Evolutionary conservation across 179 eudicot species (phyloP), one percentile per base, ranked within the genome.

Genomic region (Carnegiea gigantea): DNA sequence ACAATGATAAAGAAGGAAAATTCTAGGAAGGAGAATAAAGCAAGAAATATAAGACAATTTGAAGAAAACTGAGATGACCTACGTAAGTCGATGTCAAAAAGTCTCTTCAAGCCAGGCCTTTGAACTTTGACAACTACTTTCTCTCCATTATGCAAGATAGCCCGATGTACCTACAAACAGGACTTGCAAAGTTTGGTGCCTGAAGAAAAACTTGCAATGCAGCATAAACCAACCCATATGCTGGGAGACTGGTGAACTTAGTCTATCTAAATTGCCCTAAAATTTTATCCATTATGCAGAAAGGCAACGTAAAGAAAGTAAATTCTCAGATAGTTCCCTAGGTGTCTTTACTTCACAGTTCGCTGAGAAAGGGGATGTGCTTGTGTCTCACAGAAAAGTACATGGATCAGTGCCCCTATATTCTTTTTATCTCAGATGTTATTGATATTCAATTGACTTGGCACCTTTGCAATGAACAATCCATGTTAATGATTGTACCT

Each of bases 11-110:
- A 51, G 48, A 79, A 70, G 70, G 46, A 70, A 14, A 60, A 36
- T 11, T 38, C 3, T 3, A 4, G 26, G 71, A 53, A 18, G 67
- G n/a, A 67, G 23, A 48, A 26, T 23, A 49, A 17, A 49, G 20
- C 8, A 23, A 23, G 57, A 60, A 40, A 14, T 21, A 54, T 80
- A 65, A 40, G 62, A 71, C 9, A 28, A 15, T 23, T 46, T 36
- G 49, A 38, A 70, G 49, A 18, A 10, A 30, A 43, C 48, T 24
- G 3, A 65, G 79, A 73, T 59, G 73, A 89, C 98, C 90, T 87
- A 97, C 99, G 84, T 75, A 97, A 89, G 88, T 97, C 99, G 76
- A 97, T 93, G 85, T 97, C 99, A 86, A 97, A 97, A 68, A 97
- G 94, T 84, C 90, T 93, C 86, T 92, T 93, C 82, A 97, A 89